These are phyloP conservation scores for Colletotrichum costaricense DNA, from an alignment of 2,329 filamentous ascomycete genomes.

Conservation along the genomic window DNA sequence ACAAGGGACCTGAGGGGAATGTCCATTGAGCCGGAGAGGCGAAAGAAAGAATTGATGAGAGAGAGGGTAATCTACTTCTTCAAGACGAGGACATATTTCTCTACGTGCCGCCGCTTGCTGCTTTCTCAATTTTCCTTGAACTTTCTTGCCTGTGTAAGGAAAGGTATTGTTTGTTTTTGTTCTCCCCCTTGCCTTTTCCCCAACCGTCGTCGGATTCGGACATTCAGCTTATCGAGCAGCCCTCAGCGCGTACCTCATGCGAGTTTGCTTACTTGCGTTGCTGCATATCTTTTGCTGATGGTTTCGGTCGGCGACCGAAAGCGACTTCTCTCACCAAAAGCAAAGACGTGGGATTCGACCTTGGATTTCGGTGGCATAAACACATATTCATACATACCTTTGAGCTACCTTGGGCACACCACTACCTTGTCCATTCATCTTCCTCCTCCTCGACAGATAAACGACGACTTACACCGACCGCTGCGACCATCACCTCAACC, in stretches of 20 bases:
- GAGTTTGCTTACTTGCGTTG: not conserved
- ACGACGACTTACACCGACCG: not conserved
- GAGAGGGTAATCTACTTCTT: not conserved
- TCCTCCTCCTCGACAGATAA: not conserved
- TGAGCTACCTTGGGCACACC: not conserved
- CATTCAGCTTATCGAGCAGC: not conserved
- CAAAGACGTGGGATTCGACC: not conserved
- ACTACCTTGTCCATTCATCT: not conserved
- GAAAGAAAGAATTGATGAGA: constrained; percentile 6
- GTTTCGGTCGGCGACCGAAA: constrained; percentile 34
- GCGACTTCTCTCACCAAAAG: constrained; percentile 2
- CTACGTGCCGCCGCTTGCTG: constrained; percentile 2
- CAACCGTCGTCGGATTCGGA: constrained; percentile 1
- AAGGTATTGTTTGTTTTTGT: not conserved
- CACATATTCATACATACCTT: not conserved
- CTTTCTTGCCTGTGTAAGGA: not conserved
- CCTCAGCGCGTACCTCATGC: not conserved
- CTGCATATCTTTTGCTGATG: constrained; percentile 1
- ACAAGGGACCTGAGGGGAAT: not conserved
- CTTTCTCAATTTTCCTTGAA: not conserved
- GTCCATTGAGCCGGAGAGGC: not conserved
- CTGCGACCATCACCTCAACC: not conserved
- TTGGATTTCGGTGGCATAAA: not conserved
- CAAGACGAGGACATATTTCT: constrained; percentile 3
- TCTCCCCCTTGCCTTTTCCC: not conserved